Evolutionary conservation across 352 stramenopile genomes (phyloP), one percentile per base, ranked within the genome.

Genomic region (Peronospora farinosa): DNA sequence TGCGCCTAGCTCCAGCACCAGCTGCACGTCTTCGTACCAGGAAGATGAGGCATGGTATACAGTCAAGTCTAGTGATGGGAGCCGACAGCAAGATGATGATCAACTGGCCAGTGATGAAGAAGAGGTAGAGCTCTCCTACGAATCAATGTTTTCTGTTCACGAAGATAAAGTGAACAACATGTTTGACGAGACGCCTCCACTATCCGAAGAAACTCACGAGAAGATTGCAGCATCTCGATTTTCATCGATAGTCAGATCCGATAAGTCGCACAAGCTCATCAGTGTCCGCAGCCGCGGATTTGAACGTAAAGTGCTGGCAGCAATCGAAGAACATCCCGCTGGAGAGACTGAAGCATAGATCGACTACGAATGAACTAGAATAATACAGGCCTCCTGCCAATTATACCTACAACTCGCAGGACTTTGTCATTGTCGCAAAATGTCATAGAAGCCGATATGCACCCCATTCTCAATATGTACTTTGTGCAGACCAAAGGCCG

Each of bases 231-330:
- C 42, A 23, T 32, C 42, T 11, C 40, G 35, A 13, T 53, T 46
- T 23, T 45, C 50, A 7, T 21, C 45, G 15, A 23, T 51, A 28
- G 36, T 48, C 1, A 33, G 47, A 32, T 47, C 60, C 9, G 36
- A 31, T n/a, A 51, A 32, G 15, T 70, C 65, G 32, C 42, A 57
- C 16, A 85, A 85, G 21, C 23, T 85, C 38, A 75, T 85, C 17
- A 85, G 52, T 47, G 65, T 85, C 47, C 74, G 74, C 32, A 83
- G 71, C 51, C 59, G 51, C 9, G 28, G 54, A 13, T 70, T 65
- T 47, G 52, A 74, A 16, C 51, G 54, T 17, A 53, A 48, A 12
- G 56, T 58, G 31, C 49, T 78, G n/a, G 55, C 60, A 25, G 67
- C 69, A 32, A 78, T 78, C 40, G 58, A 71, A 51, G 69, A 78